Evolutionary conservation across 345 rosid species (phyloP).

Genomic region (Aethionema arabicum): DNA sequence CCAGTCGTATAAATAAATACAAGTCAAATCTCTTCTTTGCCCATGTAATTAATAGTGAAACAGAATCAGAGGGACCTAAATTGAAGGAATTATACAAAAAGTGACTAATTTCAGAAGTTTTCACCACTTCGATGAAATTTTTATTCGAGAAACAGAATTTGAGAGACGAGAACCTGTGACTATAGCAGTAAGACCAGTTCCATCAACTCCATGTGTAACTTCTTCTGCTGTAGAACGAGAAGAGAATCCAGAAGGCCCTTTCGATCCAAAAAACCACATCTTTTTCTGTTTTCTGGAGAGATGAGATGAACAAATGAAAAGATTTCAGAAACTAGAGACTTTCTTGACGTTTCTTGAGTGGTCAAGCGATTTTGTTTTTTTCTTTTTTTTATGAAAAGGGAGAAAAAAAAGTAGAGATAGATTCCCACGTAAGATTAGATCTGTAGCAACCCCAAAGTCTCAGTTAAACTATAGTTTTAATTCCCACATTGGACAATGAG

Average conservation of each 20-base stretch:
- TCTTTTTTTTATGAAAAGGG: neutral
- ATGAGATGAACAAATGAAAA: neutral
- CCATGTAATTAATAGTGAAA: neutral
- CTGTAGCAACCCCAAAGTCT: too few relatives aligned
- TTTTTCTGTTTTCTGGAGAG: neutral
- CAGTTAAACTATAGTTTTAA: too few relatives aligned
- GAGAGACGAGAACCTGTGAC: conserved; percentile 52
- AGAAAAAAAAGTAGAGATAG: too few relatives aligned
- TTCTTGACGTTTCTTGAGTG: conserved; percentile 2
- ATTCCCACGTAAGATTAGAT: too few relatives aligned
- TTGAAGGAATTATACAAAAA: neutral
- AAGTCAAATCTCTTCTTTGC: conserved; percentile 4
- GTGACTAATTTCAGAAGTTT: neutral
- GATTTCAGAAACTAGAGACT: neutral
- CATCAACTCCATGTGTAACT: conserved; percentile 66
- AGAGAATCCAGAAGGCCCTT: conserved; percentile 45
- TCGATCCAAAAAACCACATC: conserved; percentile 36
- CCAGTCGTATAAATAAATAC: neutral
- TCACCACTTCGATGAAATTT: neutral
- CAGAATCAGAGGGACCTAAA: conserved; percentile 5
- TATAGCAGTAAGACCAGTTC: conserved; percentile 70
- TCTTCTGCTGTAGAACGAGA: conserved; percentile 67
- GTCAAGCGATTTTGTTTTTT: conserved; percentile 3
- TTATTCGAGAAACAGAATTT: neutral
- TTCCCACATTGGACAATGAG: too few relatives aligned